These are phyloP conservation scores for Myochromella boudieri DNA, from an alignment of 768 basidiomycete genomes.

Conservation along the genomic window DNA sequence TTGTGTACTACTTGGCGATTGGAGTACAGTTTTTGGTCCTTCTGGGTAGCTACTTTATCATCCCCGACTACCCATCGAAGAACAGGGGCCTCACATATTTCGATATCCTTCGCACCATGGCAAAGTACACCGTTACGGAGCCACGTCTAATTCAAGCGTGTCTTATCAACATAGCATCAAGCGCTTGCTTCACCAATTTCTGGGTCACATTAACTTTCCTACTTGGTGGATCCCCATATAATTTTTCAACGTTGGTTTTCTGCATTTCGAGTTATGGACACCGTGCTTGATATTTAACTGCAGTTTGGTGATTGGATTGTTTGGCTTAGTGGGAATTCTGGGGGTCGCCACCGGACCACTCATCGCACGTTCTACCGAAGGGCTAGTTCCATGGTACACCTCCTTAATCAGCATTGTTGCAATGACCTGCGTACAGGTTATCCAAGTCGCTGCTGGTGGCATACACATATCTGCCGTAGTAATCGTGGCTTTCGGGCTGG, in stretches of 20 bases:
- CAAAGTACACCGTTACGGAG: constrained; percentile 70
- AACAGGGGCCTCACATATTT: constrained; percentile 62
- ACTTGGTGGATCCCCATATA: constrained; percentile 69
- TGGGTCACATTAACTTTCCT: constrained; percentile 82
- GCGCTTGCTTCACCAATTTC: constrained; percentile 55
- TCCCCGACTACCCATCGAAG: constrained; percentile 83
- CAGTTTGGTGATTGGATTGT: constrained; percentile 63
- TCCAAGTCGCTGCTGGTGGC: constrained; percentile 69
- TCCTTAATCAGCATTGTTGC: constrained; percentile 52
- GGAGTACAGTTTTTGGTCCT: constrained; percentile 64
- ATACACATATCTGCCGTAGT: constrained; percentile 68
- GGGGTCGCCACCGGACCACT: constrained; percentile 69
- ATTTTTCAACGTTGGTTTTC: constrained; percentile 63
- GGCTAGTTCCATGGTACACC: constrained; percentile 73
- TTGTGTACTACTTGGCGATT: constrained; percentile 75
- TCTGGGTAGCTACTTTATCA: constrained; percentile 53
- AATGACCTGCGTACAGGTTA: constrained; percentile 49
- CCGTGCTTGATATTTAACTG: background rate
- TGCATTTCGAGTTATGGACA: background rate
- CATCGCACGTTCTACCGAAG: constrained; percentile 65
- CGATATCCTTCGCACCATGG: constrained; percentile 73
- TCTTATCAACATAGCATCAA: constrained; percentile 57
- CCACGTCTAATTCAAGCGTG: constrained; percentile 71
- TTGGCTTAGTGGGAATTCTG: constrained; percentile 69
- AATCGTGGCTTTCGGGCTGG: constrained; percentile 64